phyloP scores from a whole-genome alignment of 2,329 filamentous ascomycete species.

The Beauveria sp. region DNA sequence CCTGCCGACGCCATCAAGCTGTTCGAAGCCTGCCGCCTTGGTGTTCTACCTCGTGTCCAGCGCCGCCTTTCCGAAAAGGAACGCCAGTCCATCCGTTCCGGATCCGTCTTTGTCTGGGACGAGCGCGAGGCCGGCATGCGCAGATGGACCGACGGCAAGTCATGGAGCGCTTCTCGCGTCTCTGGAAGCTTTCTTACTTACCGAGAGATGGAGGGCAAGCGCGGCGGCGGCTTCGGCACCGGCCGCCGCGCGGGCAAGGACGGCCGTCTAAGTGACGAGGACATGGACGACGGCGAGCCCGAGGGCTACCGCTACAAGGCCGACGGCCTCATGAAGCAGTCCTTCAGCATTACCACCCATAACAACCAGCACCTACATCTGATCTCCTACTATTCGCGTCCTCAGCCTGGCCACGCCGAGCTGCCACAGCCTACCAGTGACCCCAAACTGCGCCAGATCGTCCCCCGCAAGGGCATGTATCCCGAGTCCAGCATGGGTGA shows the following conservation, averaged over 20 bases:
- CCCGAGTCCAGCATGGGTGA: constrained; percentile 92
- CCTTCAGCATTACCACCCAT: constrained; percentile 95
- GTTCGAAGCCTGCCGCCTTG: constrained; percentile 93
- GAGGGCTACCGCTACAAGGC: constrained; percentile 93
- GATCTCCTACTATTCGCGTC: constrained; percentile 92
- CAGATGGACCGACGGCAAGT: constrained; percentile 97
- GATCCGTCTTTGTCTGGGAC: constrained; percentile 99
- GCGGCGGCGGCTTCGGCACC: constrained; percentile 67
- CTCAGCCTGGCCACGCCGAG: constrained; percentile 62
- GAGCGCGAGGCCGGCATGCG: constrained; percentile 97
- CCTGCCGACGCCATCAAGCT: constrained; percentile 94
- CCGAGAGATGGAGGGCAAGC: constrained; percentile 97
- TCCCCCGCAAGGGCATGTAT: constrained; percentile 90
- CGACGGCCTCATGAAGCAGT: constrained; percentile 98
- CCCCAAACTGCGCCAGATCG: constrained; percentile 69
- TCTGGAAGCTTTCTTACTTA: constrained; percentile 97
- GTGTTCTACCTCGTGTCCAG: constrained; percentile 84
- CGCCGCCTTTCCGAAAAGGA: constrained; percentile 93
- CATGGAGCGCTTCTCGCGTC: constrained; percentile 95
- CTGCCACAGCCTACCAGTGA: constrained; percentile 79
- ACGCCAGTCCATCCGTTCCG: constrained; percentile 88
- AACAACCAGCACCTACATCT: constrained; percentile 85
- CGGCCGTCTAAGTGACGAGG: constrained; percentile 72
- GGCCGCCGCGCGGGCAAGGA: constrained; percentile 61
- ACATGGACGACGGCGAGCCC: constrained; percentile 75